Evolutionary conservation across 495 filamentous ascomycete species (phyloP).

Genomic region (Extremus antarcticus): DNA sequence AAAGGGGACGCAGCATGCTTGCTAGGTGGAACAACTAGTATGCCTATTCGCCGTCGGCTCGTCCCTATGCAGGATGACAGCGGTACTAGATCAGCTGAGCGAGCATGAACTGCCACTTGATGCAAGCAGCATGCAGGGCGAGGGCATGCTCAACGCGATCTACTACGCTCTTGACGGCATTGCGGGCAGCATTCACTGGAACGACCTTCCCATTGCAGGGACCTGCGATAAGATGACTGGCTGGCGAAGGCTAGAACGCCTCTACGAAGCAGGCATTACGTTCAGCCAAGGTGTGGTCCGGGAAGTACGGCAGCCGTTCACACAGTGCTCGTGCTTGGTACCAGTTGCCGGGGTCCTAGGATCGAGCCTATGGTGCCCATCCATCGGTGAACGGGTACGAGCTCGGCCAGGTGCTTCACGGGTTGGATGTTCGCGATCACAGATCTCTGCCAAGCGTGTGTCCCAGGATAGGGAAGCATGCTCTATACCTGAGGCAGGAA

Average conservation of each 20-base stretch:
- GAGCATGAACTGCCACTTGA: neutral
- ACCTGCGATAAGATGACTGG: constrained; percentile 14
- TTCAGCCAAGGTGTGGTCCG: neutral
- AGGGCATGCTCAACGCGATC: neutral
- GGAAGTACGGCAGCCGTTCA: neutral
- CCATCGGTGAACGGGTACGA: neutral
- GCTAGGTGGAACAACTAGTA: neutral
- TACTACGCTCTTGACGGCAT: constrained; percentile 5
- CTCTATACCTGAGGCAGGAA: constrained; percentile 1
- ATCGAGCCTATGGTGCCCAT: constrained; percentile 1
- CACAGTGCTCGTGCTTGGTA: neutral
- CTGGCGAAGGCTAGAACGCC: neutral
- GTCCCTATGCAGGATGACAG: constrained; percentile 12
- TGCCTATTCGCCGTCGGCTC: constrained; percentile 2
- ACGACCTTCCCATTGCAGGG: neutral
- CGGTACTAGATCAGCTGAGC: constrained; percentile 20
- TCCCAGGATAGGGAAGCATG: neutral
- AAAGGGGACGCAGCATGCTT: constrained; percentile 4
- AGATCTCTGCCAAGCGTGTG: neutral
- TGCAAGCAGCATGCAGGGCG: constrained; percentile 12
- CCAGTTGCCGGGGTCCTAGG: neutral
- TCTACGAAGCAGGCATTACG: neutral
- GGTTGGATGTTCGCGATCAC: neutral
- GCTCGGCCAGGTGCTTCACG: neutral
- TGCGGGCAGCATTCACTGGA: neutral